Percentiles rank a stretch among this genome's conserved stretches.
These are phyloP conservation scores for Phytophthora fragariaefolia DNA, from an alignment of 352 stramenopile species.

Conservation along the genomic window DNA sequence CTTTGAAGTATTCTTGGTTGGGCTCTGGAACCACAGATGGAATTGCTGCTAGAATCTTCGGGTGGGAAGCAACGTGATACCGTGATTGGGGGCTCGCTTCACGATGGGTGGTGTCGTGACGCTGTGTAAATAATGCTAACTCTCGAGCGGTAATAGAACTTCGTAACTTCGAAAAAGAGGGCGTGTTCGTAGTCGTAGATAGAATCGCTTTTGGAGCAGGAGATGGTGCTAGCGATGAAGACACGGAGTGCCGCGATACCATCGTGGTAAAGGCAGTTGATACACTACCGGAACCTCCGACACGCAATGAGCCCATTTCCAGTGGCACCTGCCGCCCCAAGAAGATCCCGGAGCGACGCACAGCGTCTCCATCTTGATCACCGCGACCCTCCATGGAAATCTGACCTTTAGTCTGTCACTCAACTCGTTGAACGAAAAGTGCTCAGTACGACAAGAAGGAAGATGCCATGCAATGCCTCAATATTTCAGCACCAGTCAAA, in stretches of 20 bases:
- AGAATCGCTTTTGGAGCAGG: slow-evolving; percentile 5
- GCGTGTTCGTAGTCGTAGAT: slow-evolving; percentile 11
- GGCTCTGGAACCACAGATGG: neutral
- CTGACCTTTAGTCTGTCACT: no score
- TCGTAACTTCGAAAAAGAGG: slow-evolving; percentile 31
- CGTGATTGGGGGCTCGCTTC: slow-evolving; percentile 7
- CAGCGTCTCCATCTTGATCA: slow-evolving; percentile 15
- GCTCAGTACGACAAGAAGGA: no score
- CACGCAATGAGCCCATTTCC: slow-evolving; percentile 56
- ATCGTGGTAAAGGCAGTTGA: slow-evolving; percentile 24
- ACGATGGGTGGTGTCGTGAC: slow-evolving; percentile 2
- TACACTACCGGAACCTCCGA: slow-evolving; percentile 58
- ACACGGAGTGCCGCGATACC: slow-evolving; percentile 6
- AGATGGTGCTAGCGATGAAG: neutral
- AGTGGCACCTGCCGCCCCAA: slow-evolving; percentile 39
- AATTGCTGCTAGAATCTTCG: slow-evolving; percentile 1
- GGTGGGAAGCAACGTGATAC: slow-evolving; percentile 35
- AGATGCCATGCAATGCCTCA: no score
- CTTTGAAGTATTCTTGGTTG: neutral
- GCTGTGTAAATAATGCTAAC: slow-evolving; percentile 31
- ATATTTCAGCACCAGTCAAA: no score
- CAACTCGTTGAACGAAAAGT: neutral
- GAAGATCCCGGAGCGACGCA: slow-evolving; percentile 31
- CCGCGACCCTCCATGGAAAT: slow-evolving; percentile 36
- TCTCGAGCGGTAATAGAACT: slow-evolving; percentile 39